These are phyloP conservation scores for Lactifluus echinatus DNA, from an alignment of 768 basidiomycete species.

Conservation along the genomic window DNA sequence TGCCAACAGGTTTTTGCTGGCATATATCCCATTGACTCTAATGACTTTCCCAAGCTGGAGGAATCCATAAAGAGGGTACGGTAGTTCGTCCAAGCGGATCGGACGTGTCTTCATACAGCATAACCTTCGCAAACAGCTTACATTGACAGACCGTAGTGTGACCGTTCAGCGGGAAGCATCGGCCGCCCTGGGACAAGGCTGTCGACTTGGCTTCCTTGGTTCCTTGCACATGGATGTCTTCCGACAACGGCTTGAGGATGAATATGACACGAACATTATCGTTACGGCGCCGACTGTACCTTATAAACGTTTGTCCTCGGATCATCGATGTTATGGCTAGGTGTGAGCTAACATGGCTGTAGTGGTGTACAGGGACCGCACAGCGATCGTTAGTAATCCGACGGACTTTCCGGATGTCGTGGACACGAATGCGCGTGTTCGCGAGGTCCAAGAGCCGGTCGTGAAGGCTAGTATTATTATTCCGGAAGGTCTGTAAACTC, in stretches of 20 bases:
- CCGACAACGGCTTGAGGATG: constrained; percentile 93
- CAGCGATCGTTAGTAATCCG: constrained; percentile 74
- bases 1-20: constrained; percentile 77
- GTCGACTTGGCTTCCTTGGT: constrained; percentile 89
- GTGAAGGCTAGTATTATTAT: constrained; percentile 92
- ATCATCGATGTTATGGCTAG: not conserved
- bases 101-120: constrained; percentile 1
- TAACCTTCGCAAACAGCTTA: constrained; percentile 43
- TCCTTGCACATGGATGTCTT: constrained; percentile 96
- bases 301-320: constrained; percentile 55
- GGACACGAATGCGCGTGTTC: constrained; percentile 49
- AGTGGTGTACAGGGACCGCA: constrained; percentile 69
- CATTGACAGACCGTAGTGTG: constrained; percentile 81
- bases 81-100: constrained; percentile 13
- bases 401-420: constrained; percentile 86
- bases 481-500: constrained; percentile 62
- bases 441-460: constrained; percentile 82
- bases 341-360: constrained; percentile 6
- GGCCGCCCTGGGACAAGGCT: constrained; percentile 90
- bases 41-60: constrained; percentile 88
- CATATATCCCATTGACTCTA: constrained; percentile 85
- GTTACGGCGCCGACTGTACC: constrained; percentile 95
- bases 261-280: constrained; percentile 90
- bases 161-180: constrained; percentile 89
- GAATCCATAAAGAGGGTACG: constrained; percentile 87